These are phyloP conservation scores for Adansonia digitata DNA, from an alignment of 345 rosid species.

Conservation along the genomic window DNA sequence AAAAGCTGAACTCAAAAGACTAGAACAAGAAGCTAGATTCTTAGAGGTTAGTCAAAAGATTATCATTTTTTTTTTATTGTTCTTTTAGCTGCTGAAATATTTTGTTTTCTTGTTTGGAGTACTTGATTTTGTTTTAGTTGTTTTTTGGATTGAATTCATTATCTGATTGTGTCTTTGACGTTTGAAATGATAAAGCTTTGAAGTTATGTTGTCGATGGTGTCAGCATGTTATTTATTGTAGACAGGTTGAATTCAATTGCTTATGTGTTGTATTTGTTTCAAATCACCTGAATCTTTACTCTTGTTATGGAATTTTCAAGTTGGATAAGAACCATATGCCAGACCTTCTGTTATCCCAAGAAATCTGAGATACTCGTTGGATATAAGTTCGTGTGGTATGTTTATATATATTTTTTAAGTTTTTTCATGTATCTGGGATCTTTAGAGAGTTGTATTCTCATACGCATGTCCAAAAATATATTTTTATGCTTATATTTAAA, in stretches of 20 bases:
- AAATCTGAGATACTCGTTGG: too few species aligned
- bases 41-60: slow-evolving; percentile 13
- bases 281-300: too few species aligned
- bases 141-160: neutral
- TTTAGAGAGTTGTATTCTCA: too few species aligned
- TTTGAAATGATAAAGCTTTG: neutral
- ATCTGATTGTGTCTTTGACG: neutral
- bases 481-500: too few species aligned
- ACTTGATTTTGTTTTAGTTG: neutral
- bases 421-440: too few species aligned
- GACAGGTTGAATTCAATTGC: too few species aligned
- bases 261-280: too few species aligned
- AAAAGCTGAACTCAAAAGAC: slow-evolving; percentile 17
- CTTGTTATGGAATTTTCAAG: too few species aligned
- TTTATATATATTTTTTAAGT: too few species aligned
- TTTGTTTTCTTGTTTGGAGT: neutral
- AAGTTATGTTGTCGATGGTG: neutral
- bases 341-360: neutral
- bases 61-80: neutral
- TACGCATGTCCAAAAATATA: too few species aligned
- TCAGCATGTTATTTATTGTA: neutral
- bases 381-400: too few species aligned
- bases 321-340: too few species aligned
- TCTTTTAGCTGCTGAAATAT: neutral
- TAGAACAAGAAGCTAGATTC: slow-evolving; percentile 17